phyloP scores from a whole-genome alignment of 257 asterid genomes.

The Fraxinus quadrangulata region DNA sequence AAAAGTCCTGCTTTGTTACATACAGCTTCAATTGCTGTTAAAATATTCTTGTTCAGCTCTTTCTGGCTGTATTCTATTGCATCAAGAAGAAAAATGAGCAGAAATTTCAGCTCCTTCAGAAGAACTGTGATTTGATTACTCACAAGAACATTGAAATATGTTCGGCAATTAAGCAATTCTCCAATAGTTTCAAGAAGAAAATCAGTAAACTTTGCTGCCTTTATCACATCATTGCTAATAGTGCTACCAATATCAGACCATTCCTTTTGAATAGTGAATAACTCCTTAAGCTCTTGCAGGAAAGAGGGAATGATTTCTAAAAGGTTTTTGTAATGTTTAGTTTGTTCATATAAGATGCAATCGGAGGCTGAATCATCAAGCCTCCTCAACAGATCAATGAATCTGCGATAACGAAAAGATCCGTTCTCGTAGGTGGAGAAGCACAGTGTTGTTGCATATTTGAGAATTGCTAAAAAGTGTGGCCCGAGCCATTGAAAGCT shows the following conservation, averaged over 20 bases:
- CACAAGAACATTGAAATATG: not conserved
- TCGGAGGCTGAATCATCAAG: not conserved
- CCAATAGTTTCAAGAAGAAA: too few relatives aligned
- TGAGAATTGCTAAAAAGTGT: too few relatives aligned
- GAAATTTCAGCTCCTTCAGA: not conserved
- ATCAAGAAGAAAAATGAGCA: not conserved
- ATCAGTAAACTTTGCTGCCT: not conserved
- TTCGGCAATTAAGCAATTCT: not conserved
- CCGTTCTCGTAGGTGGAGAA: too few relatives aligned
- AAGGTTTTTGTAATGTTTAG: not conserved
- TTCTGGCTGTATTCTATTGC: too few relatives aligned
- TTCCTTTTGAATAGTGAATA: not conserved
- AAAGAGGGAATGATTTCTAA: not conserved
- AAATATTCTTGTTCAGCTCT: too few relatives aligned
- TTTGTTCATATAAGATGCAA: not conserved
- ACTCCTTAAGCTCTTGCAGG: constrained; percentile 5
- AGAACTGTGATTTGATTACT: not conserved
- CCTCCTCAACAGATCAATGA: not conserved
- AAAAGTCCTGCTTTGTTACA: too few relatives aligned
- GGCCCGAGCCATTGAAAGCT: too few relatives aligned
- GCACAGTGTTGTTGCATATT: too few relatives aligned
- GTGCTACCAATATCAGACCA: too few relatives aligned
- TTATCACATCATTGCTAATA: too few relatives aligned
- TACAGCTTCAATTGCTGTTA: too few relatives aligned
- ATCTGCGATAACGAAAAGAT: not conserved